phyloP scores from a whole-genome alignment of 2,329 filamentous ascomycete species.

The Rachicladosporium sp. region DNA sequence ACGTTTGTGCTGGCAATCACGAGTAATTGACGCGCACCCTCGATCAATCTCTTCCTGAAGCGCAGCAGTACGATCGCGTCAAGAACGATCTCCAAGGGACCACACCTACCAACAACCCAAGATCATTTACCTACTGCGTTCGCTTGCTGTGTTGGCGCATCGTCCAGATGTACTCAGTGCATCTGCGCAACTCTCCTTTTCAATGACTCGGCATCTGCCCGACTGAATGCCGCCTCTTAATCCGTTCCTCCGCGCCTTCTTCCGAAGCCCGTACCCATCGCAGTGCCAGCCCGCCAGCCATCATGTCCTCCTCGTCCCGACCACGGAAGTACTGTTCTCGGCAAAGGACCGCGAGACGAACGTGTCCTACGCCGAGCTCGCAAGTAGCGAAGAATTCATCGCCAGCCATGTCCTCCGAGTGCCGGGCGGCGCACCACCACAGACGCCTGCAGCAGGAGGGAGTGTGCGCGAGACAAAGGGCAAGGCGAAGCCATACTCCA shows the following conservation, averaged over 20 bases:
- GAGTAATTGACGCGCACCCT: too few species aligned
- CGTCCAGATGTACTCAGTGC: conserved; percentile 1
- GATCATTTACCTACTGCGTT: too few species aligned
- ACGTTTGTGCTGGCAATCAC: too few species aligned
- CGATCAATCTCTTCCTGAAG: too few species aligned
- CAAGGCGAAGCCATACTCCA: conserved; percentile 89
- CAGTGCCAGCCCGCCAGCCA: conserved; percentile 89
- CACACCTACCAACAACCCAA: too few species aligned
- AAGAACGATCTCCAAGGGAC: too few species aligned
- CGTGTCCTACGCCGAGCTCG: conserved; percentile 63
- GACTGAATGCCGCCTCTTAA: conserved; percentile 57
- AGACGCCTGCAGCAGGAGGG: conserved; percentile 29
- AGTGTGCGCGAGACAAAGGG: conserved; percentile 70
- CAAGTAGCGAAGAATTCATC: conserved; percentile 85
- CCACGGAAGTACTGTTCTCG: conserved; percentile 81
- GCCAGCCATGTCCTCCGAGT: conserved; percentile 92
- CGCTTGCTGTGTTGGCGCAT: too few species aligned
- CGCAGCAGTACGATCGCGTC: too few species aligned
- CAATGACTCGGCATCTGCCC: conserved; percentile 9
- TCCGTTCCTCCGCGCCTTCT: conserved; percentile 96
- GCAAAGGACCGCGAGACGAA: conserved; percentile 79
- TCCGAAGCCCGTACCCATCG: conserved; percentile 81
- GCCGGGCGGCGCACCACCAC: conserved; percentile 36
- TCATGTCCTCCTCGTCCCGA: conserved; percentile 86
- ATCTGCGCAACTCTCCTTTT: background rate